A percentile compares a stretch with the other conserved stretches of the same genome.
Evolutionary conservation across 306 rosid species (phyloP).

Genomic region (Ceratonia siliqua): DNA sequence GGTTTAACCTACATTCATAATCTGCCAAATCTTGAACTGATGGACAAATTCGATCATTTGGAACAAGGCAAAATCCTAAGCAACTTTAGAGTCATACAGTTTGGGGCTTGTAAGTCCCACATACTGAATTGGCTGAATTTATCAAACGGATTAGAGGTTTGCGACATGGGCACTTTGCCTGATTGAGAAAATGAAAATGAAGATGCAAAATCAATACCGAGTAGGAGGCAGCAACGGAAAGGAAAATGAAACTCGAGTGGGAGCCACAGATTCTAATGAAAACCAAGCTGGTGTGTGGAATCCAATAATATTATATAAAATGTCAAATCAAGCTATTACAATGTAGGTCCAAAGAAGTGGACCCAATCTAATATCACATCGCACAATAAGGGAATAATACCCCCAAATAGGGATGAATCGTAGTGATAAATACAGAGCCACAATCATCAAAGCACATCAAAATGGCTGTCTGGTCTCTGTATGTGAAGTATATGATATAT

Average conservation of each 20-base stretch:
- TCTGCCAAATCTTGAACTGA: conserved; percentile 28
- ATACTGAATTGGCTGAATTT: background rate
- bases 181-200: background rate
- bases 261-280: background rate
- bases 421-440: conserved; percentile 35
- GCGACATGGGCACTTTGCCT: background rate
- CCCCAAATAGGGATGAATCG: conserved; percentile 51
- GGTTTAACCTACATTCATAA: conserved; percentile 3
- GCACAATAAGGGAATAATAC: conserved; percentile 38
- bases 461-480: conserved; percentile 39
- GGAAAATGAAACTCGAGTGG: no score
- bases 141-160: no score
- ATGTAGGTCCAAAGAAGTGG: conserved; percentile 32
- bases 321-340: conserved; percentile 34
- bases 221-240: background rate
- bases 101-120: conserved; percentile 87
- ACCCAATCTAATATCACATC: conserved; percentile 46
- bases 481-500: conserved; percentile 28
- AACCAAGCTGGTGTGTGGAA: conserved; percentile 3
- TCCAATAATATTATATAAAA: conserved; percentile 7
- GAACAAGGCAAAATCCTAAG: conserved; percentile 25
- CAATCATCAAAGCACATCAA: conserved; percentile 17
- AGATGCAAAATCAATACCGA: background rate
- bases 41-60: conserved; percentile 26
- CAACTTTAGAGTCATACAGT: conserved; percentile 54